Percentiles rank a stretch among this genome's conserved stretches.
These are phyloP conservation scores for Phialocephala subalpina DNA, from an alignment of 2,329 filamentous ascomycete genomes.

Conservation along the genomic window DNA sequence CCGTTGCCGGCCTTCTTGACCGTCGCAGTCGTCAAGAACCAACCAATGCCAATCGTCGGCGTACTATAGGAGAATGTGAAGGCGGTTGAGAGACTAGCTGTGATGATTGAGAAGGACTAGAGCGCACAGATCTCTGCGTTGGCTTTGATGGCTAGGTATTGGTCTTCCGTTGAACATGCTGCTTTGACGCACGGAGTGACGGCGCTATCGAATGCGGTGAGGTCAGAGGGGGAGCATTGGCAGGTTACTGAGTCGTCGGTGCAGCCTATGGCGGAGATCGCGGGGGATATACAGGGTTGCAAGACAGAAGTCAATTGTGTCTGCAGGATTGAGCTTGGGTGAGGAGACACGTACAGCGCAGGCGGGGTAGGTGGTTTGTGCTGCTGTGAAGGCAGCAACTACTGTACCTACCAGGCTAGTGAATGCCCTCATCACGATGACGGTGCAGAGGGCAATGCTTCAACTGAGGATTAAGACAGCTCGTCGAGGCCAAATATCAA, in stretches of 20 bases:
- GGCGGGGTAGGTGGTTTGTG: neutral
- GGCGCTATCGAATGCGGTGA: neutral
- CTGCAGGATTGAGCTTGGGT: no score
- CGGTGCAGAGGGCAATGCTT: neutral
- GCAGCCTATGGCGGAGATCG: neutral
- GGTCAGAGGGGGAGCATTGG: neutral
- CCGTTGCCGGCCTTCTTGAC: no score
- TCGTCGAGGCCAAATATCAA: neutral
- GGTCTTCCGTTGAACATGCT: neutral
- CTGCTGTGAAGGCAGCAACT: neutral
- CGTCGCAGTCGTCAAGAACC: neutral
- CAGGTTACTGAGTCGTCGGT: neutral
- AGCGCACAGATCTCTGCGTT: neutral
- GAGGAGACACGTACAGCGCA: neutral
- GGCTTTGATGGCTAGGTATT: neutral
- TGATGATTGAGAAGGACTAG: neutral
- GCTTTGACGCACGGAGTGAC: conserved; percentile 7
- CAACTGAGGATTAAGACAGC: neutral
- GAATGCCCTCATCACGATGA: neutral
- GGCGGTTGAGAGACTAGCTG: neutral
- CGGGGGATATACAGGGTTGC: neutral
- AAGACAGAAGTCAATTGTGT: no score
- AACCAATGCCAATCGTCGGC: neutral
- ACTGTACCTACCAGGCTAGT: neutral
- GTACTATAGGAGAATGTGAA: neutral